A percentile compares a stretch with the other conserved stretches of the same genome.
phyloP scores from a whole-genome alignment of 1,139 yeast species.

The Magnusiomyces clavatus region DNA sequence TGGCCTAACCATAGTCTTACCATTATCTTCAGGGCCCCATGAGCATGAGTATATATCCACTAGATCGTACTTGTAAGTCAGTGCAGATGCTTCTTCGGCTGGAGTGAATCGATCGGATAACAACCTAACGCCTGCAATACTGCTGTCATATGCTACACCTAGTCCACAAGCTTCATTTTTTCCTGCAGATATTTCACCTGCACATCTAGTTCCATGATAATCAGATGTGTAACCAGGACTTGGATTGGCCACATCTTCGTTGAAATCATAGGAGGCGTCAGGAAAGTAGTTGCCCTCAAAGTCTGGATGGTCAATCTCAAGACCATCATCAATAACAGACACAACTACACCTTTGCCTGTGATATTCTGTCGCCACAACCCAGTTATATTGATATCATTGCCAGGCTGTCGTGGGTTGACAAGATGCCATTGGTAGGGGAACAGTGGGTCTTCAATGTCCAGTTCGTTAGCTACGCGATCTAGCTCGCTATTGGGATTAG shows the following conservation, averaged over 20 bases:
- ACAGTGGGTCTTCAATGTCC: slow-evolving; percentile 70
- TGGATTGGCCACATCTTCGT: slow-evolving; percentile 67
- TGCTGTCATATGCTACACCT: slow-evolving; percentile 84
- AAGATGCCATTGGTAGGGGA: slow-evolving; percentile 83
- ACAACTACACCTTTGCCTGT: slow-evolving; percentile 75
- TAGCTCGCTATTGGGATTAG: slow-evolving; percentile 20
- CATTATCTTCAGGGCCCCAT: slow-evolving; percentile 98
- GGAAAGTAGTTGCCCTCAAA: slow-evolving; percentile 57
- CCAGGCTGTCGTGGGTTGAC: slow-evolving; percentile 66
- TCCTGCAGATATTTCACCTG: slow-evolving; percentile 91
- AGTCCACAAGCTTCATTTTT: slow-evolving; percentile 81
- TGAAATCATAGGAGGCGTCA: slow-evolving; percentile 87
- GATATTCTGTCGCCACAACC: slow-evolving; percentile 73
- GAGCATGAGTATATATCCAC: slow-evolving; percentile 95
- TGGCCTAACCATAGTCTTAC: slow-evolving; percentile 78
- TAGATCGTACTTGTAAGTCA: slow-evolving; percentile 63
- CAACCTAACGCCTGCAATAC: slow-evolving; percentile 85
- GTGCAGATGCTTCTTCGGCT: slow-evolving; percentile 86
- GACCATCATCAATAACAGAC: slow-evolving; percentile 90
- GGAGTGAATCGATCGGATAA: slow-evolving; percentile 70
- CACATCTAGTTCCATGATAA: slow-evolving; percentile 95
- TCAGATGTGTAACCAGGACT: slow-evolving; percentile 77
- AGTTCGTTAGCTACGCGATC: slow-evolving; percentile 31
- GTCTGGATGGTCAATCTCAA: slow-evolving; percentile 74
- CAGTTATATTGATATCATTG: slow-evolving; percentile 78